Evolutionary conservation across 2,329 filamentous ascomycete species (phyloP), one percentile per base, ranked within the genome.

Genomic region (Botrytis byssoidea): DNA sequence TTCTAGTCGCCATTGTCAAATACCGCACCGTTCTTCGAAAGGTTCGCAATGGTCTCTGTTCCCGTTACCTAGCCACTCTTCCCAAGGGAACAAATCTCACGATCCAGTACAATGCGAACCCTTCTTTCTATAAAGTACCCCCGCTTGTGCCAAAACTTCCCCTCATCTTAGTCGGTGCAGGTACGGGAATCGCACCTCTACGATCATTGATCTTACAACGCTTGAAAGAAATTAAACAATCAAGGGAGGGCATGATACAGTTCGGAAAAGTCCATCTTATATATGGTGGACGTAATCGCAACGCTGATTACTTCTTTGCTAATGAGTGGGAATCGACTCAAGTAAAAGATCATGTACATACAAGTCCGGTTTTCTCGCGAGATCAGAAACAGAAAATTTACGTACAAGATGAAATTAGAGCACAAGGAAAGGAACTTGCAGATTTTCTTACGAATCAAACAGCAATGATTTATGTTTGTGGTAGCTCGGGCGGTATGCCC

Each of bases 11-110:
- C 0, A 91, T 98, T 73, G 95, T 99, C 74, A 94, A 95, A 81
- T 98, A 97, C 82, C 90, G 91, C 76, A 97, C 95, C 1, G 90
- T 97, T 42, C 92, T 97, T 74, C 93, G 93, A 79, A 92, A 92
- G 75, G 91, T 93, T 4, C 89, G 96, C 29, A 88, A 95, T 79
- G 96, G 96, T 1, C 91, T 99, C 66, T 98, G 95, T 82, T 97
- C 96, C 8, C 89, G 93, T 37, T 98, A 98, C 80, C 86, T 98
- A 29, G 88, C 91, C 32, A 85, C 86, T 7, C 86, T 98, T 87
- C 87, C 1, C 89, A 90, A 16, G n/a, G 25, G 37, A 59, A 66
- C 60, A 32, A 29, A 29, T 44, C 29, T 63, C 55, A 57, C 55
- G 1, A 10, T 82, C 83, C 0, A 83, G 97, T 25, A 85, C 16